Conservation (phyloP, 1,284 basidiomycete genomes). For the Ganoderma sp. region DNA sequence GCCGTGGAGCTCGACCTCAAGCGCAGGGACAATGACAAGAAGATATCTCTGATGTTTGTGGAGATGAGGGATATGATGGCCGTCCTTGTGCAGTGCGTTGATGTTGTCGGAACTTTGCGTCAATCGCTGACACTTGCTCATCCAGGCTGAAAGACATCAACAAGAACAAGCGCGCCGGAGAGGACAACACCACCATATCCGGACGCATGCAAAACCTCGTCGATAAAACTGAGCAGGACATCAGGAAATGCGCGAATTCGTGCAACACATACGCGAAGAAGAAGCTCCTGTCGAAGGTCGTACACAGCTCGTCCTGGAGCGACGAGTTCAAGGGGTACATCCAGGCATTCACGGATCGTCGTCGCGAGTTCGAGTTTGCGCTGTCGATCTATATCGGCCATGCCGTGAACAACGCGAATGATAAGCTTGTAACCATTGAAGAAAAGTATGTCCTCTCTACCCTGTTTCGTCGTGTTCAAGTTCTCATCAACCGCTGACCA, state of each 20-base stretch:
- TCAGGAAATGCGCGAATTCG: constrained; percentile 38
- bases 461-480: background rate
- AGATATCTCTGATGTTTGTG: constrained; percentile 46
- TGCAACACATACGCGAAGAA: constrained; percentile 42
- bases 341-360: constrained; percentile 40
- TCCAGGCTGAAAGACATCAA: background rate
- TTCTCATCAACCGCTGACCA: constrained; percentile 34
- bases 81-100: constrained; percentile 47
- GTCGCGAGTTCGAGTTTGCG: constrained; percentile 41
- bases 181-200: constrained; percentile 24
- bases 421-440: constrained; percentile 39
- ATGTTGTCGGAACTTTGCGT: background rate
- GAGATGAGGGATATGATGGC: constrained; percentile 55
- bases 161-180: constrained; percentile 4
- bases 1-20: constrained; percentile 48
- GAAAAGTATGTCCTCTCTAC: constrained; percentile 24
- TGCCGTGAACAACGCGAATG: constrained; percentile 41
- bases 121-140: background rate
- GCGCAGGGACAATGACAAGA: constrained; percentile 50
- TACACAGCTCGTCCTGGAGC: constrained; percentile 47
- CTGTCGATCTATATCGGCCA: constrained; percentile 43
- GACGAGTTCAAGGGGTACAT: constrained; percentile 41
- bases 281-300: constrained; percentile 42
- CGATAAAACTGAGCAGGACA: constrained; percentile 33
- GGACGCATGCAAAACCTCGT: constrained; percentile 32